A percentile compares a stretch with the other conserved stretches of the same genome.
phyloP scores from a whole-genome alignment of 305 asterid genomes.

The Salvia sclarea region DNA sequence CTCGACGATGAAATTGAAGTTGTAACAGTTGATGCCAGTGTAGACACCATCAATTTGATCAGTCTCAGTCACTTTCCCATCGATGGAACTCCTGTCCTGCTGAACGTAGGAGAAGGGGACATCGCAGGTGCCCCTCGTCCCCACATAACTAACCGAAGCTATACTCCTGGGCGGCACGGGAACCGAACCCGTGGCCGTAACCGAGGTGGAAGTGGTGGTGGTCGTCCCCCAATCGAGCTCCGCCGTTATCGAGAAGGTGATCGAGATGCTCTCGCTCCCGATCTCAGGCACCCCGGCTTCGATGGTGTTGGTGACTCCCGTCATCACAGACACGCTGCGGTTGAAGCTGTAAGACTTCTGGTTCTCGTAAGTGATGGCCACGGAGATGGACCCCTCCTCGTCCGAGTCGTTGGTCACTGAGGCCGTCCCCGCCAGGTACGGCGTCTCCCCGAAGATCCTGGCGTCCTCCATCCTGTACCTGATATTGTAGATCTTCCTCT shows the following conservation, averaged over 20 bases:
- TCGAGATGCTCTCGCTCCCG: not conserved
- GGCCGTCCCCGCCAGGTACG: not conserved
- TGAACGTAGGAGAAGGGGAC: constrained; percentile 18
- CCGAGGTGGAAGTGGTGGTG: not conserved
- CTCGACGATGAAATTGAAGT: not conserved
- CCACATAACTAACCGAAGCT: not conserved
- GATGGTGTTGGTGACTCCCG: not conserved
- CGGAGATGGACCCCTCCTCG: not conserved
- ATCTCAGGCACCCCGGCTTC: not conserved
- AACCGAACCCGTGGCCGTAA: not conserved
- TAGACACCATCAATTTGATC: not conserved
- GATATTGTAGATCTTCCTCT: not conserved
- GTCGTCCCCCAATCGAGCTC: not conserved
- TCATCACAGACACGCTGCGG: not conserved
- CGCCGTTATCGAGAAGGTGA: not conserved
- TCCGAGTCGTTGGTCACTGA: not conserved
- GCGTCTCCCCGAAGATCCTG: not conserved
- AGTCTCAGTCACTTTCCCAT: not conserved
- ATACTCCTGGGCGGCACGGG: not conserved
- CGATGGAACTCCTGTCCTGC: not conserved
- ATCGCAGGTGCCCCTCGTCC: not conserved
- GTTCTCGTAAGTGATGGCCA: not conserved
- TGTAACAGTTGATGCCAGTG: constrained; percentile 1
- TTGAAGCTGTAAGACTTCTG: not conserved
- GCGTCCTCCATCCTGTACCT: not conserved